Evolutionary conservation across 306 rosid genomes (phyloP), one percentile per base, ranked within the genome.

Genomic region (Trifolium subterraneum): DNA sequence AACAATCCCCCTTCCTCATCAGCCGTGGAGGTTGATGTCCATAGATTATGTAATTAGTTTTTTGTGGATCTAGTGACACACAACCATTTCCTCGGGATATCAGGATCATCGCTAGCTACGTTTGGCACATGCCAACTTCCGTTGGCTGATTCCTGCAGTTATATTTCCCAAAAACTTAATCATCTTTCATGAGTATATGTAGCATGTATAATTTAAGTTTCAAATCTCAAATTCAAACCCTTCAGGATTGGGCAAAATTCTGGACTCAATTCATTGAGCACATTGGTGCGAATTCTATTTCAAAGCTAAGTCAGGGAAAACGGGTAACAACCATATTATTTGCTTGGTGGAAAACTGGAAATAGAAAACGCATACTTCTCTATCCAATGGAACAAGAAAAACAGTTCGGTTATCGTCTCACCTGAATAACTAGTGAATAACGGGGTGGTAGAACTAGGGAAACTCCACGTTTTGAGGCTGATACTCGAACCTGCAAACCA

Each of bases 121-220:
- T 89, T 82, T 66, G 98, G 98, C 68, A 91, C 87, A 20, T 88
- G 97, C 97, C 97, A 91, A 25, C 84, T 72, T 71, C 97, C 97
- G 35, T 83, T 78, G 80, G 86, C 90, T 5, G 95, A 90, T 65
- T 94, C 98, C 98, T 91, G 89, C 72, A 73, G 13, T 33, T 29
- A 42, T 29, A 66, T 73, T 23, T 48, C 11, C 73, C 73, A 54
- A 16, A 69, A 70, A n/a, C 8, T 14, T 60, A 29, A 27, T 25
- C 14, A 58, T 59, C 70, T 63, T 70, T 64, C 51, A 41, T 45
- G 36, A 64, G 52, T 50, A 61, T 64, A 45, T 35, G 47, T 44
- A 58, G 65, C 63, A 50, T 25, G 52, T 31, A 38, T 64, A 56
- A 81, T 31, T 35, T 27, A 68, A 63, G 71, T 6, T 18, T 23